Evolutionary conservation across 1,284 basidiomycete genomes (phyloP).

Genomic region (Rhodotorula glutinis): DNA sequence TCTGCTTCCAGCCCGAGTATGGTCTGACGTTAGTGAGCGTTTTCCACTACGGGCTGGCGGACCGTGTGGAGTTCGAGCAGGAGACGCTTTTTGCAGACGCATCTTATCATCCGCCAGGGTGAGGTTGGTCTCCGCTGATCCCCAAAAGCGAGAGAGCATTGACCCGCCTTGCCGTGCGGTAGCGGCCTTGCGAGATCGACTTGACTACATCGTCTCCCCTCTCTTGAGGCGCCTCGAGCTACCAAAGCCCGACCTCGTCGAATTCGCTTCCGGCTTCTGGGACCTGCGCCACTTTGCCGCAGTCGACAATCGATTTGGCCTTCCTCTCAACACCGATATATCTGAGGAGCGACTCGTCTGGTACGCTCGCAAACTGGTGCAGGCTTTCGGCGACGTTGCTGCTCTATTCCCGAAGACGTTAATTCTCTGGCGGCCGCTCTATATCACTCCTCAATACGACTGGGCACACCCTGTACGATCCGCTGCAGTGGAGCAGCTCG

Average conservation of each 20-base stretch:
- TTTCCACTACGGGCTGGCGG: slow-evolving; percentile 36
- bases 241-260: slow-evolving; percentile 32
- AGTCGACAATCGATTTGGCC: slow-evolving; percentile 19
- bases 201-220: slow-evolving; percentile 29
- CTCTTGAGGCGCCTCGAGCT: slow-evolving; percentile 30
- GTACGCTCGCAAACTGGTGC: slow-evolving; percentile 26
- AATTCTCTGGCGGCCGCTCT: slow-evolving; percentile 32
- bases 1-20: slow-evolving; percentile 35
- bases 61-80: slow-evolving; percentile 37
- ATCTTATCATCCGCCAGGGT: slow-evolving; percentile 37
- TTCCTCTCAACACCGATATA: slow-evolving; percentile 12
- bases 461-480: slow-evolving; percentile 22
- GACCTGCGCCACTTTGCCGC: slow-evolving; percentile 39
- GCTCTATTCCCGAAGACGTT: slow-evolving; percentile 25
- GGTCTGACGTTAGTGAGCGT: slow-evolving; percentile 34
- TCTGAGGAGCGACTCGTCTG: slow-evolving; percentile 29
- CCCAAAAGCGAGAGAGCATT: too few relatives aligned
- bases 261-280: slow-evolving; percentile 37
- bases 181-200: slow-evolving; percentile 35
- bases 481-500: slow-evolving; percentile 31
- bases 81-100: slow-evolving; percentile 27
- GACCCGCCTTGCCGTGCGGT: too few relatives aligned
- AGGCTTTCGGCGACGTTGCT: slow-evolving; percentile 26
- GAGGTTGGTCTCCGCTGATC: too few relatives aligned
- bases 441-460: slow-evolving; percentile 19